Conservation (phyloP, 2,329 filamentous ascomycete genomes). For the Biscogniauxia mediterranea region DNA sequence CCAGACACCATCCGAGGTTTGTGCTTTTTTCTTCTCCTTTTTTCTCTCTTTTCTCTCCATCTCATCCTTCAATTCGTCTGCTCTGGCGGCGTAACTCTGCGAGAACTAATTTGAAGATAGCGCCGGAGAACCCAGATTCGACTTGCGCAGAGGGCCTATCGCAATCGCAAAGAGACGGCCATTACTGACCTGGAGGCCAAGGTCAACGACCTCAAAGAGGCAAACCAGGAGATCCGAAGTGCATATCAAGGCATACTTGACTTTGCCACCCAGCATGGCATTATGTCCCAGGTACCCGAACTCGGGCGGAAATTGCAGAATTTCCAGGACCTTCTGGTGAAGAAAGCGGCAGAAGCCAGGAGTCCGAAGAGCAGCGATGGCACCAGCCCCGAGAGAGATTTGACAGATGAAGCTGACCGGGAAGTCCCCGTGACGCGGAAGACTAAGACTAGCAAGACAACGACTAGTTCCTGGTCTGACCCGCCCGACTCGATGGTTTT, state of each 20-base stretch:
- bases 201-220: constrained; percentile 66
- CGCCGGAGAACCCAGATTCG: constrained; percentile 84
- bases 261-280: constrained; percentile 54
- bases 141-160: constrained; percentile 80
- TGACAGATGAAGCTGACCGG: not conserved
- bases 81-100: too few species aligned
- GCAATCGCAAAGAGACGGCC: constrained; percentile 78
- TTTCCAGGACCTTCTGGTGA: constrained; percentile 56
- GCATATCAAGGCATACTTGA: constrained; percentile 68
- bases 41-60: too few species aligned
- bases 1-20: constrained; percentile 74
- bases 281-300: constrained; percentile 55
- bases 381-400: constrained; percentile 11
- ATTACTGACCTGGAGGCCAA: constrained; percentile 71
- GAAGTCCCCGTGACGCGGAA: not conserved
- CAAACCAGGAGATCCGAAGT: constrained; percentile 71
- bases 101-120: constrained; percentile 39
- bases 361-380: constrained; percentile 29
- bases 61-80: not conserved
- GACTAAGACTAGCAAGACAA: not conserved
- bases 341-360: constrained; percentile 43
- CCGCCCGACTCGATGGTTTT: too few species aligned
- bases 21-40: too few species aligned
- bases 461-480: not conserved
- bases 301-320: constrained; percentile 58